Evolutionary conservation across 108 stramenopile species (phyloP).

Genomic region (Schizochytrium sp.): DNA sequence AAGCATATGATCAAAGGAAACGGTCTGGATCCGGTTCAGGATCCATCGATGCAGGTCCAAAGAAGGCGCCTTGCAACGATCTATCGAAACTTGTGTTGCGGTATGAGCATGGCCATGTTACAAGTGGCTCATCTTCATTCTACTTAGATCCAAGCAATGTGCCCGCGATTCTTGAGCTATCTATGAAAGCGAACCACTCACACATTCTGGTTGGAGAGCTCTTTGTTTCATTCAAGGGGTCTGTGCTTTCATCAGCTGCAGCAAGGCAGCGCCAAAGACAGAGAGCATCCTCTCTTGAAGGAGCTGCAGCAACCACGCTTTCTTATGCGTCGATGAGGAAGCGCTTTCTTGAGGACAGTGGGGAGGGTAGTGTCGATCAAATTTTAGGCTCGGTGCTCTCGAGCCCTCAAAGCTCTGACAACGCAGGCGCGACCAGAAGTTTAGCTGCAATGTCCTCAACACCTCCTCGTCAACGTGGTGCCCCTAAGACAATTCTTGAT

Average conservation of each 20-base stretch:
- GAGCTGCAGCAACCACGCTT: neutral
- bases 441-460: no score
- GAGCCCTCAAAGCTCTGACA: no score
- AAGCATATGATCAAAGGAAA: neutral
- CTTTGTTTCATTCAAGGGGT: neutral
- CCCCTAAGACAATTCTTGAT: no score
- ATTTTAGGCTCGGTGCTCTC: no score
- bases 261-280: neutral
- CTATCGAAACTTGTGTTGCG: neutral
- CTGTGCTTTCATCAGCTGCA: neutral
- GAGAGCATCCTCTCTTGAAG: neutral
- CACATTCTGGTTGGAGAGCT: neutral
- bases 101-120: neutral
- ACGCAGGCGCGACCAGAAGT: no score
- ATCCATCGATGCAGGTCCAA: neutral
- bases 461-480: no score
- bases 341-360: no score
- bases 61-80: neutral
- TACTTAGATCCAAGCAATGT: constrained; percentile 16
- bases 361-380: no score
- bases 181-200: neutral
- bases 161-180: neutral
- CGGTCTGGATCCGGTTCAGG: neutral
- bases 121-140: neutral
- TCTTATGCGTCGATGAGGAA: no score